Evolutionary conservation across 148 eudicot genomes (phyloP).

Genomic region (Linanthus parryae): DNA sequence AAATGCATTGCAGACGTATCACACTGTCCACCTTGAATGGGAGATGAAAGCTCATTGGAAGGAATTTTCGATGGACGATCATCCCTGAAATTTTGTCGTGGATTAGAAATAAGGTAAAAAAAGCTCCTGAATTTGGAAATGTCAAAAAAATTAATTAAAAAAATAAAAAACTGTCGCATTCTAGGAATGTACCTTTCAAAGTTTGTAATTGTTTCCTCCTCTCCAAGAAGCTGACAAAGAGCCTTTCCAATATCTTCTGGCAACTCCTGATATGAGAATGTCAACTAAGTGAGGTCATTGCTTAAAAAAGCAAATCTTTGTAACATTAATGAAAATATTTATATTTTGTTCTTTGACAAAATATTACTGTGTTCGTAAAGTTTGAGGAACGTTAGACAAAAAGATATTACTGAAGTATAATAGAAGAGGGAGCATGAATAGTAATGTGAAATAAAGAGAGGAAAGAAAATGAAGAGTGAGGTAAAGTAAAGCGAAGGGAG

Average conservation of each 20-base stretch:
- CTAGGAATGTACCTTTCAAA: conserved; percentile 34
- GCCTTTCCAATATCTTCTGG: conserved; percentile 76
- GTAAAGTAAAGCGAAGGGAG: too few species aligned
- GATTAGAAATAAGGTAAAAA: too few species aligned
- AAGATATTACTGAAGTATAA: too few species aligned
- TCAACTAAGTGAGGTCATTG: conserved; percentile 9
- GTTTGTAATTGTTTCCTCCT: conserved; percentile 32
- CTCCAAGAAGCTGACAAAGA: conserved; percentile 78
- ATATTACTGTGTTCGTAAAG: too few species aligned
- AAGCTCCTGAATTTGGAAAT: conserved; percentile 17
- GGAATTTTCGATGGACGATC: conserved; percentile 26
- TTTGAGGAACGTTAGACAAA: too few species aligned
- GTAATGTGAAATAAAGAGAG: too few species aligned
- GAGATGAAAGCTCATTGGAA: conserved; percentile 32
- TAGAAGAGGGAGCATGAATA: too few species aligned
- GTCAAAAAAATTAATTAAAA: conserved; percentile 7
- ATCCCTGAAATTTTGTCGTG: too few species aligned
- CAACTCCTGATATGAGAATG: conserved; percentile 54
- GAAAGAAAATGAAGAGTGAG: conserved; percentile 9
- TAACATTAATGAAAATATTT: too few species aligned
- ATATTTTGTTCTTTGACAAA: too few species aligned
- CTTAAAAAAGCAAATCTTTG: too few species aligned
- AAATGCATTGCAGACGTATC: conserved; percentile 30
- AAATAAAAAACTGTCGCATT: conserved; percentile 4
- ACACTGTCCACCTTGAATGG: conserved; percentile 29